phyloP scores from a whole-genome alignment of 2,329 filamentous ascomycete species.

The Phyllosticta citribraziliensis region DNA sequence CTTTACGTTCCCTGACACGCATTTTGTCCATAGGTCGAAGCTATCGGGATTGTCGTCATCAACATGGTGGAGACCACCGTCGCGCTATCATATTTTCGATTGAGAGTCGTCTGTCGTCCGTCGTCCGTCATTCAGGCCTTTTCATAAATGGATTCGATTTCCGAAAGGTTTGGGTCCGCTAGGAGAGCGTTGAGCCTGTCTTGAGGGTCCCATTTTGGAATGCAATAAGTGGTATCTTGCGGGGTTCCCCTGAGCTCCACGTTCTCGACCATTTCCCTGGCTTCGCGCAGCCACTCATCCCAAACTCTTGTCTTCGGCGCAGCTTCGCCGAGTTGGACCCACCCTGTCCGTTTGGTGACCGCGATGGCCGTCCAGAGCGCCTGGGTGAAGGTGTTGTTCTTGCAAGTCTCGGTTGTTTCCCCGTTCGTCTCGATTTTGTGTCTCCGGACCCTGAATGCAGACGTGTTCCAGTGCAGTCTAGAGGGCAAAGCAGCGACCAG shows the following conservation, averaged over 20 bases:
- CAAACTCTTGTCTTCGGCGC: constrained; percentile 34
- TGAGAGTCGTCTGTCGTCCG: background rate
- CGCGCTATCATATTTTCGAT: too few relatives aligned
- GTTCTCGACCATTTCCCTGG: constrained; percentile 14
- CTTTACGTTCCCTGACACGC: too few relatives aligned
- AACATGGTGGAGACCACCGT: too few relatives aligned
- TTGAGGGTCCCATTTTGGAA: constrained; percentile 27
- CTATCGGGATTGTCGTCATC: too few relatives aligned
- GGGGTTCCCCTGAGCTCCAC: background rate
- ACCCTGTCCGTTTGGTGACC: constrained; percentile 33
- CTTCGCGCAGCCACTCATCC: constrained; percentile 32
- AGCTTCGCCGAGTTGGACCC: constrained; percentile 32
- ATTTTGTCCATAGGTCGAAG: too few relatives aligned
- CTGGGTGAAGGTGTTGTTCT: constrained; percentile 33
- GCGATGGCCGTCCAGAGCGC: constrained; percentile 41
- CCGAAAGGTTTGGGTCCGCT: background rate
- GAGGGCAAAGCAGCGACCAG: constrained; percentile 39
- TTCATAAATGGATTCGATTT: background rate
- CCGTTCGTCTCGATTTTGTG: background rate
- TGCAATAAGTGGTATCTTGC: constrained; percentile 20
- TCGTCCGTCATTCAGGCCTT: background rate
- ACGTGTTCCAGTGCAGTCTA: constrained; percentile 39
- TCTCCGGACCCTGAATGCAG: constrained; percentile 30
- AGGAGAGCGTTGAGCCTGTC: constrained; percentile 15
- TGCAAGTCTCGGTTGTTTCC: background rate